Conservation (phyloP, 768 basidiomycete species). For the Rhizopogon sp. region DNA sequence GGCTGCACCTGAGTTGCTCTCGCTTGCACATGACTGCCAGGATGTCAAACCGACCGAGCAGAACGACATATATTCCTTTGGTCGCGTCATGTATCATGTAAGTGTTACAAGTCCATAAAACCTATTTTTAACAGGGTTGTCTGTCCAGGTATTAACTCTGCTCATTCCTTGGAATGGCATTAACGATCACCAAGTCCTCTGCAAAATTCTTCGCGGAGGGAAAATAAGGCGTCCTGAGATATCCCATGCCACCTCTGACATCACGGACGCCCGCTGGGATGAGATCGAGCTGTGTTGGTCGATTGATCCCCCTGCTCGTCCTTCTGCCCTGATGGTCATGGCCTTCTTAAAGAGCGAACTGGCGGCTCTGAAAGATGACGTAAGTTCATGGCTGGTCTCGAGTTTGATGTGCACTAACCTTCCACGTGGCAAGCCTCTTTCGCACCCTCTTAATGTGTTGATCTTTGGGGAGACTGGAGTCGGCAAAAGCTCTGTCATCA, state of each 20-base stretch:
- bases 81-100: constrained; percentile 14
- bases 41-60: constrained; percentile 13
- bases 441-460: neutral
- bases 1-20: constrained; percentile 36
- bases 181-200: neutral
- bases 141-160: neutral
- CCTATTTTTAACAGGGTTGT: neutral
- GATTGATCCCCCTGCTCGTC: neutral
- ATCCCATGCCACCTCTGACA: neutral
- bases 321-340: neutral
- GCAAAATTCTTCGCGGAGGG: neutral
- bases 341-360: neutral
- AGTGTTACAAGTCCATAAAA: neutral
- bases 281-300: neutral
- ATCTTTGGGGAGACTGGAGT: neutral
- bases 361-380: neutral
- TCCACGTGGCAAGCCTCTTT: neutral
- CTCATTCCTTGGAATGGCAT: neutral
- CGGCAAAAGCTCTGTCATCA: neutral
- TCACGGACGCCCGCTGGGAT: neutral
- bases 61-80: constrained; percentile 36
- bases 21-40: neutral
- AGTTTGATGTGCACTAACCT: neutral
- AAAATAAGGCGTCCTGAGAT: neutral
- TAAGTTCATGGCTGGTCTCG: neutral